These are phyloP conservation scores for Pestalotiopsis sp. DNA, from an alignment of 2,329 filamentous ascomycete genomes.

Conservation along the genomic window DNA sequence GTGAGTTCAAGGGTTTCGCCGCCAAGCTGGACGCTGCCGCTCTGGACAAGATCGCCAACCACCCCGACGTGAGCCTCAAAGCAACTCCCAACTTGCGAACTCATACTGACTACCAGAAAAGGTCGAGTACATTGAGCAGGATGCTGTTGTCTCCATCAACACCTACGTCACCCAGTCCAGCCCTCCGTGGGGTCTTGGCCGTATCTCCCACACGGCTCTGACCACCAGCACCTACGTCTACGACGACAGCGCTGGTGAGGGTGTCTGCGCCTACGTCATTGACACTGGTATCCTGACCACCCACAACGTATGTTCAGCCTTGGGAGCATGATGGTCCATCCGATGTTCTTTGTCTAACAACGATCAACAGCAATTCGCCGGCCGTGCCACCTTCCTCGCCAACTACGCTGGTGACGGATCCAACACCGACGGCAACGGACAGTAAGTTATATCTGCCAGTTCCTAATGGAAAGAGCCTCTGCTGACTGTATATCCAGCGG, in stretches of 20 bases:
- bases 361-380: conserved; percentile 36
- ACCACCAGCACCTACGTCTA: conserved; percentile 27
- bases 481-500: conserved; percentile 25
- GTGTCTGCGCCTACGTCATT: conserved; percentile 44
- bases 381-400: conserved; percentile 41
- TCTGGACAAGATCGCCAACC: conserved; percentile 36
- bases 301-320: conserved; percentile 32
- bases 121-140: conserved; percentile 27
- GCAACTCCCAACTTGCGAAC: too few relatives aligned
- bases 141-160: conserved; percentile 20
- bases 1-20: conserved; percentile 38
- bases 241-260: conserved; percentile 25
- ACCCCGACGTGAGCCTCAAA: conserved; percentile 34
- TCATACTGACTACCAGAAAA: not conserved
- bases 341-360: not conserved
- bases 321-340: not conserved
- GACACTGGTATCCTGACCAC: conserved; percentile 49
- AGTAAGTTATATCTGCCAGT: conserved; percentile 20
- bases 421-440: conserved; percentile 45
- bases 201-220: conserved; percentile 16
- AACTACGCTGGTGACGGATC: conserved; percentile 39
- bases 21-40: conserved; percentile 41
- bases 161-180: conserved; percentile 16
- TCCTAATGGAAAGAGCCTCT: too few relatives aligned
- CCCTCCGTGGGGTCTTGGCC: conserved; percentile 19